These are phyloP conservation scores for Populus deltoides DNA, from an alignment of 345 rosid genomes.

Conservation along the genomic window DNA sequence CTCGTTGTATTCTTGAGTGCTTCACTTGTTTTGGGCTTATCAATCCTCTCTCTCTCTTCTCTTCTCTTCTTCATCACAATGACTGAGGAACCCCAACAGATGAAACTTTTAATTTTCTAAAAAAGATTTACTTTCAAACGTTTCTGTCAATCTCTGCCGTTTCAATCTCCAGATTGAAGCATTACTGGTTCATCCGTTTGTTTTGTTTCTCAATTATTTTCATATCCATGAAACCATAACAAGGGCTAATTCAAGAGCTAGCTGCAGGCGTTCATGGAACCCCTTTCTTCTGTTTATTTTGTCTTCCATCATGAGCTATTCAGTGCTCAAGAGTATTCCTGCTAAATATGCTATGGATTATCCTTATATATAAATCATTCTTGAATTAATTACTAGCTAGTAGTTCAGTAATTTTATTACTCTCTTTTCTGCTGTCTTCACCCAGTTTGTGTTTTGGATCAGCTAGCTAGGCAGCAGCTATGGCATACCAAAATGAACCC, in stretches of 20 bases:
- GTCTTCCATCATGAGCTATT: background rate
- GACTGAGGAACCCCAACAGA: constrained; percentile 3
- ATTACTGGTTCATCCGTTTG: background rate
- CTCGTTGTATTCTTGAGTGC: constrained; percentile 25
- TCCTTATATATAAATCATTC: background rate
- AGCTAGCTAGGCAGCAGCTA: background rate
- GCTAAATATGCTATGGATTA: background rate
- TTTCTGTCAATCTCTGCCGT: background rate
- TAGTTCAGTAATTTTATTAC: background rate
- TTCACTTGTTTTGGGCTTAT: constrained; percentile 41
- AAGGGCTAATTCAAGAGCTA: background rate
- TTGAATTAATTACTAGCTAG: background rate
- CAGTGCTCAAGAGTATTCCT: background rate
- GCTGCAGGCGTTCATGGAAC: background rate
- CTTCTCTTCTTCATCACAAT: background rate
- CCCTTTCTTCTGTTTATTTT: background rate
- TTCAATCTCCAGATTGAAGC: background rate
- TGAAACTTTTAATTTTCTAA: background rate
- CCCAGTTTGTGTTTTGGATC: background rate
- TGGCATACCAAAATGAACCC: constrained; percentile 37
- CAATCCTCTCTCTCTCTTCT: background rate
- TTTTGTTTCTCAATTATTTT: background rate
- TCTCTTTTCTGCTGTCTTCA: background rate
- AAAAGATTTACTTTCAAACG: background rate
- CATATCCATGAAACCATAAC: background rate